Evolutionary conservation across 2,329 filamentous ascomycete genomes (phyloP), one percentile per base, ranked within the genome.

Genomic region (Stagonosporopsis tanaceti): DNA sequence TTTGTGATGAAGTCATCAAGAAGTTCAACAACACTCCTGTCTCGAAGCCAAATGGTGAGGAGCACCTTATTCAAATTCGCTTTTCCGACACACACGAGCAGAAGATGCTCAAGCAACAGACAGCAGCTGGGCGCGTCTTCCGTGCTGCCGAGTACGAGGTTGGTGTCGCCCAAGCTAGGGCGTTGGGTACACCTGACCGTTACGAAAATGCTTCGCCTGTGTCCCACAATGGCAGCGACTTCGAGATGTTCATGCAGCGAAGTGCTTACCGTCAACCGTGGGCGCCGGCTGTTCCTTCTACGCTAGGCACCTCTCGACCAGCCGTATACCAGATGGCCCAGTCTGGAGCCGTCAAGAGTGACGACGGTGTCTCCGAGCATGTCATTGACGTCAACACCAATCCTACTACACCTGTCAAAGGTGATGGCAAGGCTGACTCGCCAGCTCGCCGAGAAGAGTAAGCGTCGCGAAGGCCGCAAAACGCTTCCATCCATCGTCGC

Each of bases 41-140:
- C 61, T 73, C 76, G 32, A 82, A 88, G 66, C 81, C 85, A 28
- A 73, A 70, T 64, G 91, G 91, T 38, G 87, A 90, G 32, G 92
- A 96, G 70, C 87, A 89, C 27, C 86, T 95, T 64, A 88, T 93
- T 62, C 93, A 97, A 79, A 93, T 99, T 67, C 93, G 95, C 64
- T 99, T 96, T 76, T 94, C 96, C 62, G 95, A 99, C 73, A 99
- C 95, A 35, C 92, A 95, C 53, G 91, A 94, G 61, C 95, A 99
- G 78, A 99, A 99, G 82, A 88, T 95, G 74, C 84, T 99, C 67
- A 99, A 99, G 84, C 90, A 95, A 63, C 90, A 97, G 74, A 98
- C 94, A 39, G 93, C 95, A 30, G 93, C 97, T 75, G 92, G 93
- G 56, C 93, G 95, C 60, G 92, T 96, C 72, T 98, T 97, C 80